Base-by-base conservation (phyloP, 306 rosid genomes). In the Datisca glomerata region DNA sequence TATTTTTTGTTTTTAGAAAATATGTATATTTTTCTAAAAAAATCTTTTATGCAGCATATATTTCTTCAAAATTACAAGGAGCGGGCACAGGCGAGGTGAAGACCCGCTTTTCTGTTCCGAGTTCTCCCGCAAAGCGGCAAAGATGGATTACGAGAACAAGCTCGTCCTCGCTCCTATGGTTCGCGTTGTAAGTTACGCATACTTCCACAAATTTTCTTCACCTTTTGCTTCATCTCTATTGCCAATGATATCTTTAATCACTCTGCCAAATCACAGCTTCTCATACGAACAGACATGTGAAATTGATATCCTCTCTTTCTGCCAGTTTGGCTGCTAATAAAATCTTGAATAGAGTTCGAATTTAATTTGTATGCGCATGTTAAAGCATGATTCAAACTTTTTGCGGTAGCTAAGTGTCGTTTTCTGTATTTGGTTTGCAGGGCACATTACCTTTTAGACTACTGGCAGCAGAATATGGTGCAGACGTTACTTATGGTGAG, bases 91-190 rank as follows among this genome's bases (percentile, higher is more conserved):
- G n/a, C n/a, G n/a, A n/a, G n/a, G n/a, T n/a, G n/a, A n/a, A n/a
- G n/a, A n/a, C n/a, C n/a, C n/a, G n/a, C n/a, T n/a, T n/a, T n/a
- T n/a, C n/a, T n/a, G n/a, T n/a, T n/a, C n/a, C n/a, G n/a, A n/a
- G n/a, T n/a, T n/a, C n/a, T n/a, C n/a, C n/a, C n/a, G n/a, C n/a
- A n/a, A n/a, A n/a, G n/a, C n/a, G n/a, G n/a, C n/a, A 0, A 33
- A 51, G 47, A 86, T 86, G 96, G 92, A 86, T 4, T 86, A 86
- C 71, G 34, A 47, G 49, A 86, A 81, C 64, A 81, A 78, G 52
- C 64, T 65, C 38, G 68, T 86, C 45, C 96, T 86, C 8, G 94
- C 96, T 70, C 96, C 96, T 9, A 86, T 86, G 96, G 94, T 86
- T 73, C 86, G 96, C 76, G 76, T 75, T 45, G 96, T 86, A 46